Conservation (phyloP, 345 rosid genomes). For the Salix brachista region DNA sequence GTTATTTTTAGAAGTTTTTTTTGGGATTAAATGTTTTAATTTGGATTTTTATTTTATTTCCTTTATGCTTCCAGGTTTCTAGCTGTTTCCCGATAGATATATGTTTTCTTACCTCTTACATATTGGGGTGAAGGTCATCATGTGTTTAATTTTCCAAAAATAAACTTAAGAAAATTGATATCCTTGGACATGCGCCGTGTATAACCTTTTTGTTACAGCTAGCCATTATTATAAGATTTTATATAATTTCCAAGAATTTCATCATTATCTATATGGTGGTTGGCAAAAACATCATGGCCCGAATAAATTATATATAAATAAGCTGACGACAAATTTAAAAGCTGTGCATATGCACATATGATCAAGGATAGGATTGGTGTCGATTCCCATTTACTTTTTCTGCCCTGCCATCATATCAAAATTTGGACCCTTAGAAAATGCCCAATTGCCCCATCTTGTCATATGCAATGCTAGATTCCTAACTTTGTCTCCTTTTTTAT, state of each 20-base stretch:
- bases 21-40: too few species aligned
- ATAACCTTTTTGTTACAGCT: not conserved
- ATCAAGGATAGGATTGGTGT: not conserved
- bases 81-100: too few species aligned
- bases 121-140: too few species aligned
- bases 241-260: not conserved
- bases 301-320: not conserved
- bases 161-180: not conserved
- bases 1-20: too few species aligned
- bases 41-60: too few species aligned
- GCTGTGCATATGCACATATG: not conserved
- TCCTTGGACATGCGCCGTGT: not conserved
- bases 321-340: not conserved
- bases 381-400: not conserved
- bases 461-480: not conserved
- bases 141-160: too few species aligned
- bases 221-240: not conserved
- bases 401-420: not conserved
- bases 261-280: not conserved
- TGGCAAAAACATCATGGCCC: not conserved
- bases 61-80: too few species aligned
- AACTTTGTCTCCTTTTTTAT: not conserved
- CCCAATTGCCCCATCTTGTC: not conserved
- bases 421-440: not conserved
- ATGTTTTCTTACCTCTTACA: too few species aligned